Evolutionary conservation across 495 filamentous ascomycete genomes (phyloP), one percentile per base, ranked within the genome.

Genomic region (Staphylotrichum tortipilum): DNA sequence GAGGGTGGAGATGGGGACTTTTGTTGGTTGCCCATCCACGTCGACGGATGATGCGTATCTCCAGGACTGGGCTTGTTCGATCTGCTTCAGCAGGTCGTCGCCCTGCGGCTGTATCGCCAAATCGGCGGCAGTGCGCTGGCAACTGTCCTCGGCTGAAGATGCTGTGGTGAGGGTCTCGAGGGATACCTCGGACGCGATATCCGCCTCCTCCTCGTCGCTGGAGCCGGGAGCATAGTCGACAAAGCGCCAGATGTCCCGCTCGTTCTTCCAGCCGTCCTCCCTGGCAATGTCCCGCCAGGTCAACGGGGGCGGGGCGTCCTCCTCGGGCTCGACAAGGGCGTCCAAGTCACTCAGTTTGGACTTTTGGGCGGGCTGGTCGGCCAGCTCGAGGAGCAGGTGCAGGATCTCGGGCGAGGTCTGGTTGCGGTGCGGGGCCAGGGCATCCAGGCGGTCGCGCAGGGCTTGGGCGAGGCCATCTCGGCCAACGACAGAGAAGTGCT

Each of bases 391-490:
- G 1, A 98, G 64, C 4, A 97, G 68, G 19, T 86, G 83, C 5
- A 98, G 72, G 12, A 86, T 67, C 57, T 97, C 92, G 0, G 90
- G 89, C 1, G 76, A 75, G 78, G 75, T 87, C 65, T 80, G 76
- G 44, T 68, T 69, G 9, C 68, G 69, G 22, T 68, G 61, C 18
- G 53, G 59, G 12, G 79, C 62, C 15, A 94, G 64, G 49, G 81
- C 78, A 10, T 74, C 68, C 21, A 90, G 65, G 19, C 88, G 82
- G 18, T 63, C 60, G 18, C 74, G 68, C 11, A 96, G 73, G 7
- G 85, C 88, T 53, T 88, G 81, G n/a, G 87, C 88, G 22, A 95
- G 65, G 14, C 81, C 78, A 61, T 95, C 89, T 49, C 81, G 77
- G 63, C 85, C 82, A 26, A 85, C 71, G 40, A 96, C 74, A 33